Evolutionary conservation across 805 yeast genomes (phyloP).

Genomic region (Kodamaea jinghongensis): DNA sequence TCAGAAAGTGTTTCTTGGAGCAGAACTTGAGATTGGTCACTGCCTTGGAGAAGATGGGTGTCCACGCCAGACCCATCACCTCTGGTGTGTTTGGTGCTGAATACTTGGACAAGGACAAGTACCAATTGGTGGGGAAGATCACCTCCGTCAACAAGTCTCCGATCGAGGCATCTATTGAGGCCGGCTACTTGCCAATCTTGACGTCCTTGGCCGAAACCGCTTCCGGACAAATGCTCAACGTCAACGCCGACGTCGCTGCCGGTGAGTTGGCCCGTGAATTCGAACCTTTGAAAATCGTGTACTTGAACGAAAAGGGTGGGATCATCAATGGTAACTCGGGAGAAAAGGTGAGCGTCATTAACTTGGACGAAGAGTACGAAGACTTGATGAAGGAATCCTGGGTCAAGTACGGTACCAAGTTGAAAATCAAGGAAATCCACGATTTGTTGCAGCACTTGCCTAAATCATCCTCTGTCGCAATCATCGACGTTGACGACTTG

Average conservation of each 20-base stretch:
- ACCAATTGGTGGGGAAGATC: slow-evolving; percentile 89
- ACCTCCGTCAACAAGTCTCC: slow-evolving; percentile 76
- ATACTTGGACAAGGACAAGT: slow-evolving; percentile 85
- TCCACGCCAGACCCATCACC: slow-evolving; percentile 96
- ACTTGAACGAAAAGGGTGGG: slow-evolving; percentile 97
- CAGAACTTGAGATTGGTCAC: slow-evolving; percentile 94
- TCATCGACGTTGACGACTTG: slow-evolving; percentile 89
- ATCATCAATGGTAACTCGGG: slow-evolving; percentile 89
- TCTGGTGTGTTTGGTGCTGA: slow-evolving; percentile 96
- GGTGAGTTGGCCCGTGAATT: slow-evolving; percentile 95
- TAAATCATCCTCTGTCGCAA: slow-evolving; percentile 96
- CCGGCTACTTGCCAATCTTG: slow-evolving; percentile 94
- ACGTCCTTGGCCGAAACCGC: slow-evolving; percentile 96
- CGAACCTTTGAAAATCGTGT: slow-evolving; percentile 95
- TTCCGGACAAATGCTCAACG: slow-evolving; percentile 94
- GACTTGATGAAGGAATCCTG: slow-evolving; percentile 87
- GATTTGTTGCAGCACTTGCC: slow-evolving; percentile 93
- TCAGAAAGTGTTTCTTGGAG: slow-evolving; percentile 90
- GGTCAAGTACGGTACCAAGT: slow-evolving; percentile 98
- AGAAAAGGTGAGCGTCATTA: slow-evolving; percentile 84
- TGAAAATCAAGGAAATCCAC: slow-evolving; percentile 94
- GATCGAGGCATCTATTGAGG: slow-evolving; percentile 91
- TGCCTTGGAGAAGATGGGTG: slow-evolving; percentile 94
- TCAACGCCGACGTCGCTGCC: slow-evolving; percentile 98
- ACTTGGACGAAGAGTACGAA: slow-evolving; percentile 94